Base-by-base conservation (phyloP, 164 flowering plant genomes). In the Tetrastigma voinierianum region DNA sequence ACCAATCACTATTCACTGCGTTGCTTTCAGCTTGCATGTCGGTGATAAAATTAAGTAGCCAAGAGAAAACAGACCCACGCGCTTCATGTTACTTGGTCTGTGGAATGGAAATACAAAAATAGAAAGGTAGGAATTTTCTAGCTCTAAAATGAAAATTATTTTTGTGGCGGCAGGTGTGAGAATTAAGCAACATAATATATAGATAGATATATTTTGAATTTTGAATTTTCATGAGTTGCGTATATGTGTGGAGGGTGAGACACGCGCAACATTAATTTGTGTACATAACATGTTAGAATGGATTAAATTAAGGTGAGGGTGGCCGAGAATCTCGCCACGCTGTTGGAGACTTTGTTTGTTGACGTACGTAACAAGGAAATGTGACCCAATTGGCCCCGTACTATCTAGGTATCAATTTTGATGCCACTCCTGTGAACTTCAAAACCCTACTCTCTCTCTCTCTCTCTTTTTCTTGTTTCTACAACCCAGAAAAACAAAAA, bases 281-380 rank as follows among this genome's bases (percentile, higher is more conserved):
- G 40, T 32, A 4, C 40, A 32, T 4, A 32, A 3, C 6, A 32
- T 32, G 40, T 32, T 32, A 32, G 40, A 32, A 32, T 1, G 57
- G 57, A 68, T 11, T 19, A 10, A 47, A 60, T 17, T 32, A n/a
- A 13, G 66, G 25, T 46, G 61, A 47, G 69, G n/a, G 1, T 17
- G 72, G 67, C 74, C 81, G 81, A 74, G 81, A 78, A 74, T 78
- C 81, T 54, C 78, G 81, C 76, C 64, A 46, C 51, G 59, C 69
- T 74, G 75, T 69, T 68, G 61, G 67, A 57, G 55, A 66, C 46
- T 44, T 60, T 53, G 51, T 10, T 58, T 61, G 64, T 62, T 61
- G 61, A 63, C 72, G 58, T 64, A 64, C n/a, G 59, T 21, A 56
- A 64, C 54, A 40, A 49, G 55, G 54, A 59, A 45, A 40, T 47